Evolutionary conservation across 306 rosid genomes (phyloP), one percentile per base, ranked within the genome.

Genomic region (Potentilla sterilis): DNA sequence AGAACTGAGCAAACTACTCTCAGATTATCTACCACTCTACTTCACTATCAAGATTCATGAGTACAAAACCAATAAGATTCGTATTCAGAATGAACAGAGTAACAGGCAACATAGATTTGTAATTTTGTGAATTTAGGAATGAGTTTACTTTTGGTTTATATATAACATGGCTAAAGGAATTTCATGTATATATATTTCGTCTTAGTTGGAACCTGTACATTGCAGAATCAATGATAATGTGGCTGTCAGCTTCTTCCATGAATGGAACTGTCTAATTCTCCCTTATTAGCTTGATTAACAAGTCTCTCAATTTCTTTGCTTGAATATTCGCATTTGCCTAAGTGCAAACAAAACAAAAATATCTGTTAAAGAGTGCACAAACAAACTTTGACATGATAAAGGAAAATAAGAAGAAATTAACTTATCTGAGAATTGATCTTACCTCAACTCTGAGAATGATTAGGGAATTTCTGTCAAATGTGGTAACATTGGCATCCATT

Each of bases 371-470:
- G 63, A 75, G 18, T 28, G 66, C 66, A 55, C 21, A 44, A 69
- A 21, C 72, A 10, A 14, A 62, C 58, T n/a, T 42, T 46, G 44
- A 28, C 44, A 43, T 54, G 52, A 42, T 58, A 19, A 28, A 28
- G 14, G 15, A 42, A 62, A 15, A 5, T 12, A 32, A 35, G 57
- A 42, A 22, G 57, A 44, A 43, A 15, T 52, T 32, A 61, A 32
- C 24, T 74, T 44, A n/a, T 68, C 66, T 48, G 35, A 51, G 81
- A 79, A 67, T 34, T 55, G 16, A 28, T 4, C 80, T 82, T 76
- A 91, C 98, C 98, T 90, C 86, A 51, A 88, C 91, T 9, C 81
- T 84, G 61, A 94, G 79, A 83, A 84, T 82, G 77, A 68, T 78
- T 38, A 82, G 78, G 66, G 83, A 88, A 81, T 67, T 75, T 16